Evolutionary conservation across 129 eudicot species (phyloP), one percentile per base, ranked within the genome.

Genomic region (Pittosporum tobira): DNA sequence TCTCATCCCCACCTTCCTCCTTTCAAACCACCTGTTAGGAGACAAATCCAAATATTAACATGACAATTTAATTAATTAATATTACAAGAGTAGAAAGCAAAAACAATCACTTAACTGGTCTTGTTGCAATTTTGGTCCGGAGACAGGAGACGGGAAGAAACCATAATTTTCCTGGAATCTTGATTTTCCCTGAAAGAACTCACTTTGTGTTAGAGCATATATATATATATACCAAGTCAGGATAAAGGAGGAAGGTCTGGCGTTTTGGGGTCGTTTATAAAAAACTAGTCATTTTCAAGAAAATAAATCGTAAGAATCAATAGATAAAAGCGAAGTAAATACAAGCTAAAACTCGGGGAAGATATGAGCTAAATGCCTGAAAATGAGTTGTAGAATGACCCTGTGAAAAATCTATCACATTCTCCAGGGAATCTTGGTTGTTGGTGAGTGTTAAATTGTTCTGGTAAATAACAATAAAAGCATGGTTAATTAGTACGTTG

Each of bases 311-410:
- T 25, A 43, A 4, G 23, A 10, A 16, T 30, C 19, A 5, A 28
- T 45, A 14, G 30, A 36, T 23, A 11, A 19, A 14, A 36, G 26
- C 1, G 3, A 24, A 50, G 10, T 19, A 8, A 14, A 31, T 55
- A 29, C 40, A 15, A 53, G 14, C 27, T 24, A 46, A 38, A 28
- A 63, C 51, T 30, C 45, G 65, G 22, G 26, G 5, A n/a, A 29
- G 11, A 6, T 25, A 16, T 2, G 22, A 22, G 11, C 18, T 1
- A 34, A 26, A 50, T 84, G 76, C 88, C 82, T 77, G 66, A 72
- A 69, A 84, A 46, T 70, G 86, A 66, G 94, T 85, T 23, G 88
- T 63, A 26, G 94, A 81, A 54, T 78, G 71, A 66, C 85, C 88
- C 57, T 81, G 85, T 16, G 94, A 85, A 67, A 57, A 81, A 59